Conservation (phyloP, 2,329 filamentous ascomycete species). For the Basipetospora sp. region DNA sequence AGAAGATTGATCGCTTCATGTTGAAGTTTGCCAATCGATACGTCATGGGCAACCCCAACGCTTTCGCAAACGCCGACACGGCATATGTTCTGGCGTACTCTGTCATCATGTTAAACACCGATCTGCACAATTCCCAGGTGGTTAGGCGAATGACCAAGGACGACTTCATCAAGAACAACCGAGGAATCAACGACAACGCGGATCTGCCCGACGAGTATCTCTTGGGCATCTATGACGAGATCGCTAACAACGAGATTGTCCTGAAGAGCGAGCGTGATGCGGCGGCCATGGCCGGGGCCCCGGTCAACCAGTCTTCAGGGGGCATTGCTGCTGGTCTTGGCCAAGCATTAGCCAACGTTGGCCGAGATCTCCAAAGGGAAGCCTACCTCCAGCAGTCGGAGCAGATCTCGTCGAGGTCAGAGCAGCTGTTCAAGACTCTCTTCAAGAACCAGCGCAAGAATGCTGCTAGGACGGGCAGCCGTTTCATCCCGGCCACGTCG, state of each 20-base stretch:
- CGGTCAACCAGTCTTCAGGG: slow-evolving; percentile 40
- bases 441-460: slow-evolving; percentile 79
- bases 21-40: slow-evolving; percentile 96
- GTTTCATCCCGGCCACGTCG: slow-evolving; percentile 85
- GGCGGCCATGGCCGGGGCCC: slow-evolving; percentile 61
- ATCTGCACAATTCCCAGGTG: slow-evolving; percentile 82
- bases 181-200: slow-evolving; percentile 92
- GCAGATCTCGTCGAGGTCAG: slow-evolving; percentile 60
- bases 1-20: slow-evolving; percentile 99
- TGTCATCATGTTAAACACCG: slow-evolving; percentile 90
- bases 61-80: slow-evolving; percentile 94
- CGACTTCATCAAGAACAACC: slow-evolving; percentile 98
- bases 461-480: slow-evolving; percentile 45
- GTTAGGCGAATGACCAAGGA: slow-evolving; percentile 78
- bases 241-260: slow-evolving; percentile 80
- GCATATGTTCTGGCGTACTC: slow-evolving; percentile 93
- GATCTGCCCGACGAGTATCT: slow-evolving; percentile 91
- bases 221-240: slow-evolving; percentile 79
- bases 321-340: slow-evolving; percentile 72
- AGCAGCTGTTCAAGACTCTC: slow-evolving; percentile 83
- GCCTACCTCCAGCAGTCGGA: slow-evolving; percentile 91
- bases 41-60: slow-evolving; percentile 85
- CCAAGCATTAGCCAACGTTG: slow-evolving; percentile 79
- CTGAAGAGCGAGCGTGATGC: slow-evolving; percentile 81
- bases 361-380: slow-evolving; percentile 79